These are phyloP conservation scores for Microdochium bolleyi DNA, from an alignment of 2,329 filamentous ascomycete species.

Conservation along the genomic window DNA sequence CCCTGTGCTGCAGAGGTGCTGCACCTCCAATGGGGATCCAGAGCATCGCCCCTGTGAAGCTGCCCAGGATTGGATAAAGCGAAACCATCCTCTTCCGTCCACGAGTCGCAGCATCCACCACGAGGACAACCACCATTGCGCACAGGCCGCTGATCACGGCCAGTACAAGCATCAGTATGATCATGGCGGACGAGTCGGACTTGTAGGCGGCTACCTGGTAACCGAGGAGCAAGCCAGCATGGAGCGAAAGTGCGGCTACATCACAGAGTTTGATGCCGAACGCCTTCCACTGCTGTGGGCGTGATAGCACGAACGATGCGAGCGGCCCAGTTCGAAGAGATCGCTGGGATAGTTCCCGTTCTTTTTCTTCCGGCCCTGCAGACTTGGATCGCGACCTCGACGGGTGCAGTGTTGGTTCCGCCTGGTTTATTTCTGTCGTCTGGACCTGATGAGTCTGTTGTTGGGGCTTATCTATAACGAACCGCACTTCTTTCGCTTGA, in stretches of 20 bases:
- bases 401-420: no score
- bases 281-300: background rate
- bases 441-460: no score
- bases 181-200: background rate
- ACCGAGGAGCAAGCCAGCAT: background rate
- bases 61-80: background rate
- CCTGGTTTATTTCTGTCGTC: no score
- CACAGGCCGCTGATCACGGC: background rate
- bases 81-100: background rate
- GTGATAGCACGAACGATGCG: background rate
- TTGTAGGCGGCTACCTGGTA: background rate
- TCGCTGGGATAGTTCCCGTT: no score
- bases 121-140: background rate
- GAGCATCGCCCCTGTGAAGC: background rate
- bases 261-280: background rate
- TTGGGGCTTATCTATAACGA: no score
- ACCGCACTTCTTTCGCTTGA: no score
- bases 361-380: no score
- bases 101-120: background rate
- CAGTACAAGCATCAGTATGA: background rate
- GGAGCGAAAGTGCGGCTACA: background rate
- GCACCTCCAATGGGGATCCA: background rate
- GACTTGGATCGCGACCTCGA: no score
- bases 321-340: background rate
- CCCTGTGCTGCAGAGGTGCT: background rate